Evolutionary conservation across 163 green algal species (phyloP).

Genomic region (Trebouxiophyceae sp.): DNA sequence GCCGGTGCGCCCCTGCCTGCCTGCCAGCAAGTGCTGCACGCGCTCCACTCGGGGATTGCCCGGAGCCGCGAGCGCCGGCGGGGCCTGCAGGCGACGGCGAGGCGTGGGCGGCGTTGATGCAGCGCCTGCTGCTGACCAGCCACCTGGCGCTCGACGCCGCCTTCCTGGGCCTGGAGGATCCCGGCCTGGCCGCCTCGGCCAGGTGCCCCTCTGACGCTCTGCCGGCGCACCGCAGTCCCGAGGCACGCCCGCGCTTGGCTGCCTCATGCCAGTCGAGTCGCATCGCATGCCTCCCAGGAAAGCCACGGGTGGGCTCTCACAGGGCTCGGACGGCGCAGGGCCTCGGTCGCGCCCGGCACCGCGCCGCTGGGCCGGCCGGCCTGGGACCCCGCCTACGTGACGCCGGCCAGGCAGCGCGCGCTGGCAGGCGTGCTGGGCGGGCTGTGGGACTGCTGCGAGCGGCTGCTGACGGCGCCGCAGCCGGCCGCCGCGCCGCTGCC

Average conservation of each 20-base stretch:
- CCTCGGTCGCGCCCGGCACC: neutral
- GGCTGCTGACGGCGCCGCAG: neutral
- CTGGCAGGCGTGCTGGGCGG: neutral
- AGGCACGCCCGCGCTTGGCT: too few relatives aligned
- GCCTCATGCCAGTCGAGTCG: neutral
- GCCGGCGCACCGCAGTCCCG: neutral
- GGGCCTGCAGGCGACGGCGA: neutral
- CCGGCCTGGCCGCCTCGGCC: neutral
- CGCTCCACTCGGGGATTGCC: neutral
- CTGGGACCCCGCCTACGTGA: neutral
- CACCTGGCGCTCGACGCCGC: neutral
- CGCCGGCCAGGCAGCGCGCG: neutral
- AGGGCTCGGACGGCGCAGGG: too few relatives aligned
- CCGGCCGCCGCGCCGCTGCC: neutral
- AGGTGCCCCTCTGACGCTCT: neutral
- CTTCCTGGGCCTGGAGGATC: neutral
- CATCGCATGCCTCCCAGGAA: too few relatives aligned
- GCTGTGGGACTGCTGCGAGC: neutral
- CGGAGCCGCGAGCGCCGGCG: neutral
- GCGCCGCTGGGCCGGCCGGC: neutral
- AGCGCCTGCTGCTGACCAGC: neutral
- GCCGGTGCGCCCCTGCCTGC: neutral
- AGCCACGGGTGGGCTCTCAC: too few relatives aligned
- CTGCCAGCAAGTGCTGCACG: neutral
- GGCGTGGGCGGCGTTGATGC: neutral